Evolutionary conservation across 495 filamentous ascomycete genomes (phyloP).

Genomic region (Trypethelium eluteriae): DNA sequence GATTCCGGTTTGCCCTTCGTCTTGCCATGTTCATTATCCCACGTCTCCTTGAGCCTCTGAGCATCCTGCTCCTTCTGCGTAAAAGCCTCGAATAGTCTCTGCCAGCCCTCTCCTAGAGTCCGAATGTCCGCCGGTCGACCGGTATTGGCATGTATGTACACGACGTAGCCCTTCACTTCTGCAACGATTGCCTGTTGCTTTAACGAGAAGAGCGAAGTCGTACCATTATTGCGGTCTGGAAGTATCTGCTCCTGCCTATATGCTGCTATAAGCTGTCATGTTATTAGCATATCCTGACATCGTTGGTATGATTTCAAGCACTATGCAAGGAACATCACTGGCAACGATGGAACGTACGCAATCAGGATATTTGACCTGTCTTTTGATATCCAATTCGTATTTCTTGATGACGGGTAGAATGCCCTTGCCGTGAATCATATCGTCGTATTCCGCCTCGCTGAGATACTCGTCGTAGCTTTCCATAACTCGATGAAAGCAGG

Average conservation of each 20-base stretch:
- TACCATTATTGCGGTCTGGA: conserved; percentile 29
- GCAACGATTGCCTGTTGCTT: conserved; percentile 33
- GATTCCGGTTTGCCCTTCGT: not conserved
- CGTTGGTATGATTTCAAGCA: not conserved
- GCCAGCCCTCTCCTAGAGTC: conserved; percentile 28
- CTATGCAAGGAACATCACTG: not conserved
- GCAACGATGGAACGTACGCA: conserved; percentile 24
- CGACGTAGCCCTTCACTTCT: conserved; percentile 27
- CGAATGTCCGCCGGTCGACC: conserved; percentile 30
- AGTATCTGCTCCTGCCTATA: conserved; percentile 29
- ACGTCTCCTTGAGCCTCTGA: conserved; percentile 23
- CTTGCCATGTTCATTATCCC: conserved; percentile 19
- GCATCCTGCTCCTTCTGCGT: conserved; percentile 25
- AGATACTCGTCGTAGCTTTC: conserved; percentile 33
- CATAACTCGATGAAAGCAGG: conserved; percentile 32
- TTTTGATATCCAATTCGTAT: conserved; percentile 16
- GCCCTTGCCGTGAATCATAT: conserved; percentile 27
- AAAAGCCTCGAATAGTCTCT: conserved; percentile 25
- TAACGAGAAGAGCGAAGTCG: conserved; percentile 30
- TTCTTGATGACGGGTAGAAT: conserved; percentile 28
- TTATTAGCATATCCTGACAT: not conserved
- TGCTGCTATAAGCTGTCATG: conserved; percentile 30
- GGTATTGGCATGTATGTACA: conserved; percentile 28
- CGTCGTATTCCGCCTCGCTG: conserved; percentile 29
- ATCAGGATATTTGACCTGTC: conserved; percentile 36